These are phyloP conservation scores for Ophiocordyceps camponoti-saundersi DNA, from an alignment of 2,329 filamentous ascomycete genomes.

Conservation along the genomic window DNA sequence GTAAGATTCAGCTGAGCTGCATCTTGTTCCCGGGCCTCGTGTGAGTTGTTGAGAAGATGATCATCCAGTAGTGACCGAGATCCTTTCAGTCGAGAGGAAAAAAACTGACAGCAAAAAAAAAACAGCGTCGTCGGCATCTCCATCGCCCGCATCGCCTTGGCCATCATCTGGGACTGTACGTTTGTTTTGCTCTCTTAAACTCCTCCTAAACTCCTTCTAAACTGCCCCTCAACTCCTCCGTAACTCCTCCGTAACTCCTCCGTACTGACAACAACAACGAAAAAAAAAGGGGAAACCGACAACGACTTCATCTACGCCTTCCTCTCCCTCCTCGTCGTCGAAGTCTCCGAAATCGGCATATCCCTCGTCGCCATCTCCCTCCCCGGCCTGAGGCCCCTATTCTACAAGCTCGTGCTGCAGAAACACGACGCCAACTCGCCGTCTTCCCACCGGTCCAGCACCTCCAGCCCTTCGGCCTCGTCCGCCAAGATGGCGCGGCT, in stretches of 20 bases:
- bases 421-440: constrained; percentile 4
- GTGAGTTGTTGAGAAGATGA: constrained; percentile 4
- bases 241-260: no score
- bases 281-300: background rate
- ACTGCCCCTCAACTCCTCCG: background rate
- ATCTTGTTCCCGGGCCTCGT: constrained; percentile 1
- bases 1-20: constrained; percentile 1
- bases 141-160: background rate
- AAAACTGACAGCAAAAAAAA: background rate
- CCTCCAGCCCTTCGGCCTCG: background rate
- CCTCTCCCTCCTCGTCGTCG: constrained; percentile 22
- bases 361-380: constrained; percentile 32
- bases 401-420: constrained; percentile 16
- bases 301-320: background rate
- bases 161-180: background rate
- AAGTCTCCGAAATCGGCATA: constrained; percentile 30
- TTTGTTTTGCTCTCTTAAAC: background rate
- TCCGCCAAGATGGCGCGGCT: no score
- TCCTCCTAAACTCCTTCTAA: background rate
- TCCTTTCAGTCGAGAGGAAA: no score
- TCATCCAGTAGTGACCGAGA: no score
- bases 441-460: background rate
- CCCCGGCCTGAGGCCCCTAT: constrained; percentile 29
- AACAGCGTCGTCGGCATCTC: background rate
- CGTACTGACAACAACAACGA: background rate